These are phyloP conservation scores for Apiospora koreana DNA, from an alignment of 2,329 filamentous ascomycete species.

Conservation along the genomic window DNA sequence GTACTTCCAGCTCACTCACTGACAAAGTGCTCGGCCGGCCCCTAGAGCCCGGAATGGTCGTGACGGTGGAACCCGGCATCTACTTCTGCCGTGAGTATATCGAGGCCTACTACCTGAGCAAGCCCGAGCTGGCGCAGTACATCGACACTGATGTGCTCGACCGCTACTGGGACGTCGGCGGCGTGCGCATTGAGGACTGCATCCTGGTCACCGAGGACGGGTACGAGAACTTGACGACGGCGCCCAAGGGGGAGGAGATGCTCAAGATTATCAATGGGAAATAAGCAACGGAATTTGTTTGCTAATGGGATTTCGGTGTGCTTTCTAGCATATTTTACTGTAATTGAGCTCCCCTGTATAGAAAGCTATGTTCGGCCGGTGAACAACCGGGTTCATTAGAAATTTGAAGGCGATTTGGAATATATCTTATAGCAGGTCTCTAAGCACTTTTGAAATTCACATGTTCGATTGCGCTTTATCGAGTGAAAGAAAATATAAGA, in stretches of 20 bases:
- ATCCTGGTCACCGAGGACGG: slow-evolving; percentile 77
- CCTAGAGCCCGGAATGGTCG: slow-evolving; percentile 65
- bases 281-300: background rate
- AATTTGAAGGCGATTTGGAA: background rate
- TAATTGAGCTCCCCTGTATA: too few species aligned
- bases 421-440: background rate
- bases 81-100: slow-evolving; percentile 78
- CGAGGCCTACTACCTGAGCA: slow-evolving; percentile 65
- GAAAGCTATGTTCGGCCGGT: background rate
- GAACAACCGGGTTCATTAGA: background rate
- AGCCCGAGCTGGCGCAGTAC: slow-evolving; percentile 58
- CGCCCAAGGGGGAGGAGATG: slow-evolving; percentile 74
- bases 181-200: slow-evolving; percentile 91
- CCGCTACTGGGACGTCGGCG: slow-evolving; percentile 76
- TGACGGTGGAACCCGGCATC: slow-evolving; percentile 79
- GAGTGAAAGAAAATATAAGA: background rate
- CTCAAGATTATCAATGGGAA: slow-evolving; percentile 50
- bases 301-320: background rate
- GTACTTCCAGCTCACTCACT: background rate
- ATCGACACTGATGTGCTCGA: slow-evolving; percentile 68
- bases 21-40: slow-evolving; percentile 35
- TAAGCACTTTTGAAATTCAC: background rate
- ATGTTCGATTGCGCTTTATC: background rate
- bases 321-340: background rate
- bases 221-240: slow-evolving; percentile 79